A percentile compares a stretch with the other conserved stretches of the same genome.
These are phyloP conservation scores for Erysimum cheiranthoides DNA, from an alignment of 345 rosid species.

Conservation along the genomic window DNA sequence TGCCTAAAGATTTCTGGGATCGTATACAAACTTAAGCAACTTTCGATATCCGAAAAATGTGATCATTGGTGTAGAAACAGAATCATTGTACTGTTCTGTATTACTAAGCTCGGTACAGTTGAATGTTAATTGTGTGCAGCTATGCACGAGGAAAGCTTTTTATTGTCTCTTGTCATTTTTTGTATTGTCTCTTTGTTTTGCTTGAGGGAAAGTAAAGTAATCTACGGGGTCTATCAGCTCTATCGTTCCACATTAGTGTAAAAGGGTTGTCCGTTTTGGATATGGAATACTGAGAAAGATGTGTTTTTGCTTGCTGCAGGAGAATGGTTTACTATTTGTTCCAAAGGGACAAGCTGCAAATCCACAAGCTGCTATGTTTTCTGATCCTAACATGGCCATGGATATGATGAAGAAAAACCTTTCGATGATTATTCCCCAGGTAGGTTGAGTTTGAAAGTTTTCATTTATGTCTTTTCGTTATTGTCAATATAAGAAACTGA, in stretches of 20 bases:
- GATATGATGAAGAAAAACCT: slow-evolving; percentile 99
- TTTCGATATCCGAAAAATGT: background rate
- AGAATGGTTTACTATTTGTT: slow-evolving; percentile 86
- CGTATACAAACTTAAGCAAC: background rate
- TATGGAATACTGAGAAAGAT: background rate
- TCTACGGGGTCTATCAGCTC: no score
- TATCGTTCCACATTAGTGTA: background rate
- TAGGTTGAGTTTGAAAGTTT: slow-evolving; percentile 31
- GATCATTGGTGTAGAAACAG: background rate
- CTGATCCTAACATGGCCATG: slow-evolving; percentile 99
- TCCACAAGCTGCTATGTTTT: slow-evolving; percentile 97
- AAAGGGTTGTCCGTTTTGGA: background rate
- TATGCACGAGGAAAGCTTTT: background rate
- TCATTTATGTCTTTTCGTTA: slow-evolving; percentile 13
- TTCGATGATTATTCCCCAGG: slow-evolving; percentile 99
- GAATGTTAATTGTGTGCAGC: background rate
- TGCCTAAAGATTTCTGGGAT: background rate
- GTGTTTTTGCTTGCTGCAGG: slow-evolving; percentile 55
- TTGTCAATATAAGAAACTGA: slow-evolving; percentile 29
- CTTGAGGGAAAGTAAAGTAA: background rate
- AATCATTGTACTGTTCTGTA: background rate
- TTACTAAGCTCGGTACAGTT: background rate
- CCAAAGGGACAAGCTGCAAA: slow-evolving; percentile 85
- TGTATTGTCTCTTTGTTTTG: background rate
- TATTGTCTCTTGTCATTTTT: background rate